Percentiles rank a stretch among this genome's conserved stretches.
Conservation (phyloP, 345 rosid genomes). For the Leavenworthia alabamica region DNA sequence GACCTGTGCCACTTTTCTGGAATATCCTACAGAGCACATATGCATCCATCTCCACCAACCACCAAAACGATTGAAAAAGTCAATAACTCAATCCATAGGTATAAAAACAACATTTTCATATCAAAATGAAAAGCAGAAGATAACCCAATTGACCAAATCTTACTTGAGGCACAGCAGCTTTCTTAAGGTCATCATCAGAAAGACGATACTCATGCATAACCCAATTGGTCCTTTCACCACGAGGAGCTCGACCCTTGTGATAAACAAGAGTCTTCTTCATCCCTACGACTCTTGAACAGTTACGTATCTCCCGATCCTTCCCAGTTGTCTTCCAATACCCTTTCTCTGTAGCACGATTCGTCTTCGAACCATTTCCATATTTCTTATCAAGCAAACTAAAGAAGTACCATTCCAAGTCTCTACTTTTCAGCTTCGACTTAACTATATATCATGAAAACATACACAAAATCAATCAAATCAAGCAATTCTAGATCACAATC, state of each 20-base stretch:
- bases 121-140: neutral
- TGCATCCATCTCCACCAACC: slow-evolving; percentile 50
- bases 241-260: slow-evolving; percentile 85
- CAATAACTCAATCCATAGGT: neutral
- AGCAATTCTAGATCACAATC: neutral
- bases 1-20: slow-evolving; percentile 94
- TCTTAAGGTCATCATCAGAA: slow-evolving; percentile 60
- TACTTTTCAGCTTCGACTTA: slow-evolving; percentile 72
- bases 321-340: slow-evolving; percentile 99
- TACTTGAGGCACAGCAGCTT: slow-evolving; percentile 58
- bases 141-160: slow-evolving; percentile 19
- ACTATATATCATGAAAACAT: slow-evolving; percentile 32
- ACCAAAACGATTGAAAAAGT: slow-evolving; percentile 3
- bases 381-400: slow-evolving; percentile 79
- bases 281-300: slow-evolving; percentile 49
- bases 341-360: slow-evolving; percentile 89
- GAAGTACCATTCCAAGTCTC: slow-evolving; percentile 97
- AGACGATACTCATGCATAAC: slow-evolving; percentile 97
- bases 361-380: slow-evolving; percentile 76
- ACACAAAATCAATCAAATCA: neutral
- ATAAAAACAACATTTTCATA: neutral
- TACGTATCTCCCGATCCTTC: slow-evolving; percentile 62
- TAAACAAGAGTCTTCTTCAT: slow-evolving; percentile 98
- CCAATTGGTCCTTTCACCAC: slow-evolving; percentile 88
- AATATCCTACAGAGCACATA: slow-evolving; percentile 89